phyloP scores from a whole-genome alignment of 2,329 filamentous ascomycete species.

The Epichloe sp. region DNA sequence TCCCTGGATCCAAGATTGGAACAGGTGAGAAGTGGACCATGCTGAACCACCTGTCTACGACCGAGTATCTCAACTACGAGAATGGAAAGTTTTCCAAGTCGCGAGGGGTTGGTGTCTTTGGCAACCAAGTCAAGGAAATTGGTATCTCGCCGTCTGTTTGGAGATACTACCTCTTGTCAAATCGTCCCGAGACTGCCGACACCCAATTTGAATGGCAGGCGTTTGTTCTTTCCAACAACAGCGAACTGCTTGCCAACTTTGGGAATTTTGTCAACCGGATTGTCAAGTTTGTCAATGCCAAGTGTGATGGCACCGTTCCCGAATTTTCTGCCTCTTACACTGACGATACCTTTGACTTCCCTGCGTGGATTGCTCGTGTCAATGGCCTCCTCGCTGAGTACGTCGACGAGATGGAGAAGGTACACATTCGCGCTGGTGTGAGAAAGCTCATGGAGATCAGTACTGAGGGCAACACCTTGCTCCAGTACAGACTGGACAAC shows the following conservation, averaged over 20 bases:
- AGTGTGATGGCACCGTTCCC: slow-evolving; percentile 58
- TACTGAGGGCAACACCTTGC: slow-evolving; percentile 35
- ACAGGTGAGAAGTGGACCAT: slow-evolving; percentile 79
- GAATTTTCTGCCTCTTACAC: slow-evolving; percentile 42
- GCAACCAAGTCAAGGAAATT: slow-evolving; percentile 76
- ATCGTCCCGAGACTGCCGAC: slow-evolving; percentile 74
- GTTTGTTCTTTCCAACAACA: slow-evolving; percentile 79
- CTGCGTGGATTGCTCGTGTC: slow-evolving; percentile 10
- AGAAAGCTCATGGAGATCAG: slow-evolving; percentile 55
- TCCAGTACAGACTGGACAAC: slow-evolving; percentile 43
- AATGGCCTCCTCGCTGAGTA: slow-evolving; percentile 56
- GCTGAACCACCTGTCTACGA: slow-evolving; percentile 77
- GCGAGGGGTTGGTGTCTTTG: slow-evolving; percentile 79
- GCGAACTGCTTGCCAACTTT: slow-evolving; percentile 65
- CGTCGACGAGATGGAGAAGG: slow-evolving; percentile 53
- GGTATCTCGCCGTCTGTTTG: slow-evolving; percentile 79
- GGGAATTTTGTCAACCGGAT: slow-evolving; percentile 65
- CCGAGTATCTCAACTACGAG: slow-evolving; percentile 79
- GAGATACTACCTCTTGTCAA: slow-evolving; percentile 80
- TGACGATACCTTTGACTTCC: slow-evolving; percentile 36
- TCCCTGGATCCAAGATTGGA: slow-evolving; percentile 76
- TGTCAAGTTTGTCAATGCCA: slow-evolving; percentile 64
- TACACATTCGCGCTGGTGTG: slow-evolving; percentile 56
- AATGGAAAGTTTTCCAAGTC: slow-evolving; percentile 89
- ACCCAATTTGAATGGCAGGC: slow-evolving; percentile 81